phyloP scores from a whole-genome alignment of 1,139 yeast species.

The Pichiaceae sp. region DNA sequence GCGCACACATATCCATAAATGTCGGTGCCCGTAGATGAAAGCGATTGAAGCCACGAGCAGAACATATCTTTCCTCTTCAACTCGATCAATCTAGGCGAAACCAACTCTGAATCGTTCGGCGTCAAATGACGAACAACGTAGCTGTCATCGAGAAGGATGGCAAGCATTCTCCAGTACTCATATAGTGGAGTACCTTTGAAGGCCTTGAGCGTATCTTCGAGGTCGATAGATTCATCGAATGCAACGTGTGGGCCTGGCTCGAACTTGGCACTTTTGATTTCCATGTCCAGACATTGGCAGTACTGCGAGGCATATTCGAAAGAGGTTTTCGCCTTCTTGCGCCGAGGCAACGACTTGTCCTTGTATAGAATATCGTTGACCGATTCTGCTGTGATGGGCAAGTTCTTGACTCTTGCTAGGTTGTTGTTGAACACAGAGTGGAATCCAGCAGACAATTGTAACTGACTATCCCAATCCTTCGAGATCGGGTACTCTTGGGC shows the following conservation, averaged over 20 bases:
- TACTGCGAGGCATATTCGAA: slow-evolving; percentile 7
- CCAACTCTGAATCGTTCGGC: slow-evolving; percentile 21
- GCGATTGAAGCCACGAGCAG: slow-evolving; percentile 50
- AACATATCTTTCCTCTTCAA: slow-evolving; percentile 37
- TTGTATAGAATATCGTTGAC: slow-evolving; percentile 51
- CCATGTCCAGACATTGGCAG: slow-evolving; percentile 9
- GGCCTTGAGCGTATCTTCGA: slow-evolving; percentile 21
- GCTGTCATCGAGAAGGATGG: slow-evolving; percentile 48
- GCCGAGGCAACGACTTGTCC: slow-evolving; percentile 21
- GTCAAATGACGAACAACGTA: slow-evolving; percentile 12
- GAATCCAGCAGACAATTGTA: slow-evolving; percentile 46
- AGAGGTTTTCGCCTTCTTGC: slow-evolving; percentile 4
- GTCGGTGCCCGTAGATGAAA: slow-evolving; percentile 31
- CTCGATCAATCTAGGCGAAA: slow-evolving; percentile 19
- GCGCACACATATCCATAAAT: slow-evolving; percentile 42
- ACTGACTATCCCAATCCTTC: slow-evolving; percentile 56
- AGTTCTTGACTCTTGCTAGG: slow-evolving; percentile 16
- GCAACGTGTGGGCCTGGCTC: slow-evolving; percentile 29
- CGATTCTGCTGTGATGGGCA: slow-evolving; percentile 22
- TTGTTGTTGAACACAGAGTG: slow-evolving; percentile 36
- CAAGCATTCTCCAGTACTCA: slow-evolving; percentile 42
- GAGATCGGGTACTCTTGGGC: slow-evolving; percentile 40
- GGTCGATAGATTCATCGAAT: slow-evolving; percentile 18
- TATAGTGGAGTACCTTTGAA: slow-evolving; percentile 19
- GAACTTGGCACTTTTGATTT: slow-evolving; percentile 11